Evolutionary conservation across 202 grass and related monocot genomes (phyloP).

Genomic region (Cymbopogon flexuosus): DNA sequence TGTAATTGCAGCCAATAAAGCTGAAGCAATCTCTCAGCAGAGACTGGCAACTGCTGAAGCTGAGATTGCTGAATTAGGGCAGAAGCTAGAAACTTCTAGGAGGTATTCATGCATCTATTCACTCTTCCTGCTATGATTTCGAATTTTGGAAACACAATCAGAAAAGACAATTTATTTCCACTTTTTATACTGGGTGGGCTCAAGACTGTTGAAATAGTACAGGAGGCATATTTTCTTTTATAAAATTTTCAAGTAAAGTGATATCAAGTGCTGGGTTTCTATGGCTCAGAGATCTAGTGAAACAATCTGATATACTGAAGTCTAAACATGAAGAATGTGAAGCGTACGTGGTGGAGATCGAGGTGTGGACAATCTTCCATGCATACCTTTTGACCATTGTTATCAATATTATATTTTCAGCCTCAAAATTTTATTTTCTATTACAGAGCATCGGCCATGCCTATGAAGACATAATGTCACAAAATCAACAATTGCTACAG

Average conservation of each 20-base stretch:
- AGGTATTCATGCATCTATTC: conserved; percentile 38
- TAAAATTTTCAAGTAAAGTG: conserved; percentile 22
- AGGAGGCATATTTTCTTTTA: conserved; percentile 25
- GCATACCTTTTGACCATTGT: background rate
- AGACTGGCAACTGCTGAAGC: conserved; percentile 66
- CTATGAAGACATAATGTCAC: conserved; percentile 73
- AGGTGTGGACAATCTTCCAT: conserved; percentile 44
- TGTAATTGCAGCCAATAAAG: conserved; percentile 86
- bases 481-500: conserved; percentile 84
- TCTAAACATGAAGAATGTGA: conserved; percentile 83
- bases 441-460: conserved; percentile 77
- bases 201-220: conserved; percentile 23
- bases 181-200: conserved; percentile 14
- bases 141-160: conserved; percentile 8
- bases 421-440: conserved; percentile 10
- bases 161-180: background rate
- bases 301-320: conserved; percentile 58
- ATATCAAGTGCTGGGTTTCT: conserved; percentile 25
- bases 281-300: conserved; percentile 53
- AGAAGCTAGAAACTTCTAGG: conserved; percentile 62
- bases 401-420: conserved; percentile 18
- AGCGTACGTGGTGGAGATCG: conserved; percentile 65
- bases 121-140: conserved; percentile 9
- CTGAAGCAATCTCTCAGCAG: conserved; percentile 80
- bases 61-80: conserved; percentile 67